Conservation (phyloP, 306 rosid species). For the Coriaria nepalensis region DNA sequence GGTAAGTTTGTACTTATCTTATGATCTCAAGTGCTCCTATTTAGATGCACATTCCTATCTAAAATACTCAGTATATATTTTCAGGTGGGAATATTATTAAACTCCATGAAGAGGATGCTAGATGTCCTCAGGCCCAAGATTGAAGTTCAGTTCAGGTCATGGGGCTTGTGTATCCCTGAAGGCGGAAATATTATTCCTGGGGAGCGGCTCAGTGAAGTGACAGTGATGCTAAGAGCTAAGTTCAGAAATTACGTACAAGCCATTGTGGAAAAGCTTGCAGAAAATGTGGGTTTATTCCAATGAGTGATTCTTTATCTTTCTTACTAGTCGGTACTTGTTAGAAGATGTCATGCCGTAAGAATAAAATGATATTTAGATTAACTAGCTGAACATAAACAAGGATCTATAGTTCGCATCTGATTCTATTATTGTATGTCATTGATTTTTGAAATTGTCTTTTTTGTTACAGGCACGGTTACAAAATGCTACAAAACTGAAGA, state of each 20-base stretch:
- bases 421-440: not conserved
- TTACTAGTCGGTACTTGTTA: too few species aligned
- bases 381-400: too few species aligned
- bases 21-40: not conserved
- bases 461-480: slow-evolving; percentile 67
- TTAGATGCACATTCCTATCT: slow-evolving; percentile 2
- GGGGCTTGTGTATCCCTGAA: slow-evolving; percentile 88
- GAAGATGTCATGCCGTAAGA: too few species aligned
- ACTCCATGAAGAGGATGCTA: slow-evolving; percentile 89
- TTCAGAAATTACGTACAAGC: slow-evolving; percentile 84
- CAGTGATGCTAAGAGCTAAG: slow-evolving; percentile 94
- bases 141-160: slow-evolving; percentile 76
- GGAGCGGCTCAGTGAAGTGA: slow-evolving; percentile 93
- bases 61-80: slow-evolving; percentile 15
- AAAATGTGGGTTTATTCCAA: slow-evolving; percentile 45
- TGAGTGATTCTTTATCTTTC: too few species aligned
- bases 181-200: slow-evolving; percentile 78
- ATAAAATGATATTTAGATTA: not conserved
- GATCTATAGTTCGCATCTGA: too few species aligned
- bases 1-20: slow-evolving; percentile 35
- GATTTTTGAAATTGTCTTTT: slow-evolving; percentile 12
- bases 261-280: slow-evolving; percentile 74
- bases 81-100: slow-evolving; percentile 79
- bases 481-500: slow-evolving; percentile 72
- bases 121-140: slow-evolving; percentile 77